Percentiles rank a stretch among this genome's conserved stretches.
Evolutionary conservation across 176 grass and related monocot species (phyloP).

Genomic region (Rhipidocladum racemiflorum): DNA sequence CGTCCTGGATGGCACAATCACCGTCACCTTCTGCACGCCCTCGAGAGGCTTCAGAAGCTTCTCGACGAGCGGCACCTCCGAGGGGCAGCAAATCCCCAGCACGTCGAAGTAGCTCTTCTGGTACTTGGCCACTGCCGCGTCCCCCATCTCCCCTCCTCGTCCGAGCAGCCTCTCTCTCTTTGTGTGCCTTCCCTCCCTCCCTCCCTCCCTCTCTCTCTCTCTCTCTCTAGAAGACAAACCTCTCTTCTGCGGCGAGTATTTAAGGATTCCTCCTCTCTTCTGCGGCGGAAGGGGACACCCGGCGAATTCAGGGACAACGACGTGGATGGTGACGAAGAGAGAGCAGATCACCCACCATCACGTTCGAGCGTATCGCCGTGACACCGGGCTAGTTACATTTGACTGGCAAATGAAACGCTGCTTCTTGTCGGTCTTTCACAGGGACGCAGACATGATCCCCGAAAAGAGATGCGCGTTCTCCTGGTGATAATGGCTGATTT

Average conservation of each 20-base stretch:
- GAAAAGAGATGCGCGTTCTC: too few species aligned
- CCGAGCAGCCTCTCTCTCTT: neutral
- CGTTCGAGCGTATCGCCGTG: too few species aligned
- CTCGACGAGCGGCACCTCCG: conserved; percentile 83
- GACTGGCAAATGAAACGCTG: too few species aligned
- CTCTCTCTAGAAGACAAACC: too few species aligned
- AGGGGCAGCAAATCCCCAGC: conserved; percentile 87
- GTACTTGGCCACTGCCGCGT: conserved; percentile 7
- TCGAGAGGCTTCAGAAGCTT: conserved; percentile 60
- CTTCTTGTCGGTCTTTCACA: too few species aligned
- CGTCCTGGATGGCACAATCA: conserved; percentile 81
- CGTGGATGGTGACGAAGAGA: neutral
- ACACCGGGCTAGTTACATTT: too few species aligned
- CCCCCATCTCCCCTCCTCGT: conserved; percentile 13
- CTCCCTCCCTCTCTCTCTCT: too few species aligned
- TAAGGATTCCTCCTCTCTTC: neutral
- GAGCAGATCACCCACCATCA: too few species aligned
- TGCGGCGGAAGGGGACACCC: neutral
- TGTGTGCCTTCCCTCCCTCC: too few species aligned
- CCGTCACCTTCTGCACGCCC: conserved; percentile 63
- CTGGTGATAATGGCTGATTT: too few species aligned
- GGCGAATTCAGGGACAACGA: neutral
- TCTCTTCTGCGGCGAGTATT: neutral
- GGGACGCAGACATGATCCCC: too few species aligned
- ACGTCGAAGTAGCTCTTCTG: conserved; percentile 99